Base-by-base conservation (phyloP, 106 monocot genomes). In the Dioscorea zingiberensis region DNA sequence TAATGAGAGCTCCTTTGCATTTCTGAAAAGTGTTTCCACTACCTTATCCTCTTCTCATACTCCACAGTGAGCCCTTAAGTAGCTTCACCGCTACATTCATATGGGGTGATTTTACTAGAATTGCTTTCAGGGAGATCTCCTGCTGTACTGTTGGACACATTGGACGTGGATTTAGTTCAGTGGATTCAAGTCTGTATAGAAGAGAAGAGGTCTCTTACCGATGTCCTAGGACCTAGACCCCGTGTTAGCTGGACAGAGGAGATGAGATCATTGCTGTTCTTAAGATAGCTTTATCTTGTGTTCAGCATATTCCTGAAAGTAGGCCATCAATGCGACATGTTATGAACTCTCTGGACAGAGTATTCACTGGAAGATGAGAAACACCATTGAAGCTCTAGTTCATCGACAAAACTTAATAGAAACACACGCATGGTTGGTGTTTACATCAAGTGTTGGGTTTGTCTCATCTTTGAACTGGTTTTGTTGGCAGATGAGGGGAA, bases 51-150 rank as follows among this genome's bases (percentile, higher is more conserved):
- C n/a, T n/a, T n/a, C n/a, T n/a, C n/a, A n/a, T n/a, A n/a, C n/a
- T n/a, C n/a, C n/a, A n/a, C n/a, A n/a, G n/a, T n/a, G n/a, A n/a
- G n/a, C n/a, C n/a, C n/a, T n/a, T n/a, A n/a, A n/a, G n/a, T n/a
- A n/a, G n/a, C n/a, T n/a, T n/a, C n/a, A n/a, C n/a, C n/a, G n/a
- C n/a, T n/a, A n/a, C n/a, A n/a, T n/a, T n/a, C 94, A 0, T 91
- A 71, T 19, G 94, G 90, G 3, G 85, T 87, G 13, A 80, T 94
- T 69, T 67, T 91, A 27, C 72, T 94, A 1, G 90, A 94, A 70
- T 58, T 91, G 73, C 87, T 94, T 28, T 78, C 94, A 2, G 94
- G 90, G 10, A 79, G 85, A 54, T 73, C 82, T n/a, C 94, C 94
- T 15, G 29, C 73, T 25, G 68, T 83, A 13, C 66, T 77, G 10